phyloP scores from a whole-genome alignment of 768 basidiomycete genomes.

The Tubosaeta brunneosetosa region DNA sequence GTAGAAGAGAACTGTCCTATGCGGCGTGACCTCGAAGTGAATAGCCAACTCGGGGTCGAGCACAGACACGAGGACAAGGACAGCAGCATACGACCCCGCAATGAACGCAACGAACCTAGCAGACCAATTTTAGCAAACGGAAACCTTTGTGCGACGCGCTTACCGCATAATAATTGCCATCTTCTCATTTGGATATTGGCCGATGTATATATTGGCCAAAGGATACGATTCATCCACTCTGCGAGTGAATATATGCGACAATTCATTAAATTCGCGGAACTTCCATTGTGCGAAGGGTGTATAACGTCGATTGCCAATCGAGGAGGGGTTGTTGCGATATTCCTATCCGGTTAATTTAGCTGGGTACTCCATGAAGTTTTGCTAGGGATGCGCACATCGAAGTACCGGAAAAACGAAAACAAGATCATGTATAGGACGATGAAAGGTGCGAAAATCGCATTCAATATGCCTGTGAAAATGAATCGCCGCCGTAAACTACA shows the following conservation, averaged over 20 bases:
- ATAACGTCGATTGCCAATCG: slow-evolving; percentile 87
- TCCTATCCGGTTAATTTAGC: slow-evolving; percentile 50
- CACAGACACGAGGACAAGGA: slow-evolving; percentile 86
- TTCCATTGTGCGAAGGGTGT: slow-evolving; percentile 97
- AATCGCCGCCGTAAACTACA: slow-evolving; percentile 76
- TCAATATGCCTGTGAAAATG: slow-evolving; percentile 95
- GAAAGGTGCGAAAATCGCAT: slow-evolving; percentile 93
- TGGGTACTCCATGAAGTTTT: not conserved
- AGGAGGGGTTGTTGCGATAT: slow-evolving; percentile 97
- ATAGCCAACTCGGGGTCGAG: slow-evolving; percentile 92
- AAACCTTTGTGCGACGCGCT: slow-evolving; percentile 20
- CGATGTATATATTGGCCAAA: slow-evolving; percentile 89
- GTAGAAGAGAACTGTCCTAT: slow-evolving; percentile 93
- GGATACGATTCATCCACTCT: slow-evolving; percentile 88
- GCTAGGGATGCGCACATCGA: slow-evolving; percentile 64
- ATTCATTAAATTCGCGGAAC: slow-evolving; percentile 97
- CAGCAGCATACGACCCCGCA: slow-evolving; percentile 94
- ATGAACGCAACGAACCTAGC: slow-evolving; percentile 91
- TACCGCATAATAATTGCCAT: slow-evolving; percentile 86
- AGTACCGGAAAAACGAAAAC: slow-evolving; percentile 99
- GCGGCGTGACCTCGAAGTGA: slow-evolving; percentile 91
- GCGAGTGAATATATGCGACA: slow-evolving; percentile 87
- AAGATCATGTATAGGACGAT: slow-evolving; percentile 94
- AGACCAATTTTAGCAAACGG: slow-evolving; percentile 1
- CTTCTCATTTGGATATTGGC: slow-evolving; percentile 96